Conservation (phyloP, 2,329 filamentous ascomycete species). For the Sclerotinia spermophila region DNA sequence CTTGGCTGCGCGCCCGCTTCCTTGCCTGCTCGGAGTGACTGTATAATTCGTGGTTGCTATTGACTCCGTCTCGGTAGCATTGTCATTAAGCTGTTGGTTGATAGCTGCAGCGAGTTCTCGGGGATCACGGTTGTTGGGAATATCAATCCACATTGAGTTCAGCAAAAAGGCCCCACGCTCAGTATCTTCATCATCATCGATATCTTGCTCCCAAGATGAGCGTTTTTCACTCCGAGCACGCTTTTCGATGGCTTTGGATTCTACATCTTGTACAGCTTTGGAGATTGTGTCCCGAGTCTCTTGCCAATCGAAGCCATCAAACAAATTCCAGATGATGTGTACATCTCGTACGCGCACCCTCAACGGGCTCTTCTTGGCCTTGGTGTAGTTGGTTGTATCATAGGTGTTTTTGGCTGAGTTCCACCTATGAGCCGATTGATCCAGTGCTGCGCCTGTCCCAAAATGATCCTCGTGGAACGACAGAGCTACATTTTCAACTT, state of each 20-base stretch:
- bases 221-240: slow-evolving; percentile 55
- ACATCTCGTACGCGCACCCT: slow-evolving; percentile 78
- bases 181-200: slow-evolving; percentile 78
- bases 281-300: slow-evolving; percentile 81
- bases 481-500: slow-evolving; percentile 57
- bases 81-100: slow-evolving; percentile 83
- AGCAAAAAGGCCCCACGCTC: slow-evolving; percentile 94
- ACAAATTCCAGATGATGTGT: slow-evolving; percentile 95
- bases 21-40: slow-evolving; percentile 51
- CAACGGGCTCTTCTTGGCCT: slow-evolving; percentile 65
- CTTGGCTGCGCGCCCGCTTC: slow-evolving; percentile 42
- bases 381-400: slow-evolving; percentile 58
- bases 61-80: slow-evolving; percentile 84
- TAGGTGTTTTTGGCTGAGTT: slow-evolving; percentile 74
- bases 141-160: slow-evolving; percentile 97
- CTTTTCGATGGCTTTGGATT: slow-evolving; percentile 75
- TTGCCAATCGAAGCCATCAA: slow-evolving; percentile 96
- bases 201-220: slow-evolving; percentile 57
- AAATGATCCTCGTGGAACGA: slow-evolving; percentile 79
- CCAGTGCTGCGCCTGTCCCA: slow-evolving; percentile 54
- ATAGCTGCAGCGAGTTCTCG: slow-evolving; percentile 78
- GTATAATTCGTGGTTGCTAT: slow-evolving; percentile 73
- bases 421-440: slow-evolving; percentile 73
- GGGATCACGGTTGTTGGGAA: slow-evolving; percentile 81
- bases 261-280: slow-evolving; percentile 83